A percentile compares a stretch with the other conserved stretches of the same genome.
Evolutionary conservation across 2,329 filamentous ascomycete genomes (phyloP).

Genomic region (Aspergillus aculeatus): DNA sequence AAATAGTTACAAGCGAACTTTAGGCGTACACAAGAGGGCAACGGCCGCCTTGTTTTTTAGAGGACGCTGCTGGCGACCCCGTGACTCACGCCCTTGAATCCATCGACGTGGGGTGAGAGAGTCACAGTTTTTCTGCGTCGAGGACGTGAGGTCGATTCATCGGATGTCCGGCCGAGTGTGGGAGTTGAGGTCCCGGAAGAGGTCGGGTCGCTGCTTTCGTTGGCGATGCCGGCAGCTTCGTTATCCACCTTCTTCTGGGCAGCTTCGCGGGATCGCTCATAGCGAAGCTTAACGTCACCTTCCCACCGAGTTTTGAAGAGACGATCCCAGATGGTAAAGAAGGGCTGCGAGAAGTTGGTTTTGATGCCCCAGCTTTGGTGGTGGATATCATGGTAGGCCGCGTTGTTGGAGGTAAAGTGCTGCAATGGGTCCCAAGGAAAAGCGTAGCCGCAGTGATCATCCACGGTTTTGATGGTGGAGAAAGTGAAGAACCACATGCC

Average conservation of each 20-base stretch:
- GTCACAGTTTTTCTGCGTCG: constrained; percentile 38
- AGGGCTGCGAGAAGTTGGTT: constrained; percentile 51
- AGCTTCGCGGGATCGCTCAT: constrained; percentile 55
- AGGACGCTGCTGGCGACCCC: constrained; percentile 42
- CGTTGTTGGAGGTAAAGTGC: constrained; percentile 90
- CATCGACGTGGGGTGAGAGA: constrained; percentile 32
- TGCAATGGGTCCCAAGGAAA: constrained; percentile 94
- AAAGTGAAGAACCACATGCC: constrained; percentile 85
- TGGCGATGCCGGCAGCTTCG: constrained; percentile 32
- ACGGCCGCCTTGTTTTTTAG: constrained; percentile 21
- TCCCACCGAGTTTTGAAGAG: constrained; percentile 79
- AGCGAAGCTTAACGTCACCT: constrained; percentile 62
- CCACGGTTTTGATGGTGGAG: constrained; percentile 92
- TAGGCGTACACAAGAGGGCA: neutral
- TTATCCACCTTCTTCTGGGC: constrained; percentile 59
- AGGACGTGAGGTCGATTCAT: constrained; percentile 27
- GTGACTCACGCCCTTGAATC: constrained; percentile 37
- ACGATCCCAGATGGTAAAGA: constrained; percentile 91
- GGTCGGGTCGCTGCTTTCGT: constrained; percentile 27
- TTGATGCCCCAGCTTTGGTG: constrained; percentile 99
- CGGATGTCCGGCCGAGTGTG: constrained; percentile 26
- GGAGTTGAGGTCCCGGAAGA: constrained; percentile 23
- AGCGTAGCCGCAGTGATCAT: constrained; percentile 96
- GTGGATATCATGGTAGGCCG: constrained; percentile 95
- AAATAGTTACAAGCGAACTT: constrained; percentile 1